Conservation (phyloP, 108 stramenopile genomes). For the Cyclotella sp. region DNA sequence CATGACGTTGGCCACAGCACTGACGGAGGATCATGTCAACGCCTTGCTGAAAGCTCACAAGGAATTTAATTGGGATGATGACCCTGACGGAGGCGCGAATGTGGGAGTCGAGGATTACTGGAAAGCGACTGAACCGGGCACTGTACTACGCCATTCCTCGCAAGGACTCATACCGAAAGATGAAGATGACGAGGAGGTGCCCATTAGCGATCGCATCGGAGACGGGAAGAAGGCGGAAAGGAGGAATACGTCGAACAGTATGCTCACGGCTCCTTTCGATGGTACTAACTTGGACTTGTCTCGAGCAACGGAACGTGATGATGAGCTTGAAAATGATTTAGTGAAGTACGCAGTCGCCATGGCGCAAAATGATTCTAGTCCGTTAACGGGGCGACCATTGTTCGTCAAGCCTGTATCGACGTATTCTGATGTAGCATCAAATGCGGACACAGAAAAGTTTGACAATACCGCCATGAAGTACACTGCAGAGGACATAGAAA, state of each 20-base stretch:
- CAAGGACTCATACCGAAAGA: not conserved
- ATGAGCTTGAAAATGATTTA: constrained; percentile 5
- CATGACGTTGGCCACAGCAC: not conserved
- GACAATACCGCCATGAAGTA: not conserved
- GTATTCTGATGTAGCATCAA: not conserved
- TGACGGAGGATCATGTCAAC: constrained; percentile 32
- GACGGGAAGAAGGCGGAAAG: not conserved
- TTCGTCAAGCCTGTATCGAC: not conserved
- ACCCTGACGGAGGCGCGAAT: not conserved
- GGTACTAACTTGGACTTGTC: not conserved
- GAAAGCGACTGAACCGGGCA: constrained; percentile 9
- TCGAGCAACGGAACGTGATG: not conserved
- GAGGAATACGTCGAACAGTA: constrained; percentile 9
- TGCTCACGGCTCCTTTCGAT: constrained; percentile 5
- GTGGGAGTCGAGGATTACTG: constrained; percentile 13
- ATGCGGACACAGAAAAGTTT: constrained; percentile 1
- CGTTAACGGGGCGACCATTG: constrained; percentile 3
- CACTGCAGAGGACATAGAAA: not conserved
- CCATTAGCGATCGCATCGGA: not conserved
- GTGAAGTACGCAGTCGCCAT: constrained; percentile 2
- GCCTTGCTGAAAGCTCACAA: constrained; percentile 14
- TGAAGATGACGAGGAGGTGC: constrained; percentile 8
- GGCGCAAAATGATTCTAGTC: constrained; percentile 4
- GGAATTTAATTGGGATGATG: not conserved
- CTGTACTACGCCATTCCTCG: not conserved